Base-by-base conservation (phyloP, 2,329 filamentous ascomycete genomes). In the Xylariaceae sp. region DNA sequence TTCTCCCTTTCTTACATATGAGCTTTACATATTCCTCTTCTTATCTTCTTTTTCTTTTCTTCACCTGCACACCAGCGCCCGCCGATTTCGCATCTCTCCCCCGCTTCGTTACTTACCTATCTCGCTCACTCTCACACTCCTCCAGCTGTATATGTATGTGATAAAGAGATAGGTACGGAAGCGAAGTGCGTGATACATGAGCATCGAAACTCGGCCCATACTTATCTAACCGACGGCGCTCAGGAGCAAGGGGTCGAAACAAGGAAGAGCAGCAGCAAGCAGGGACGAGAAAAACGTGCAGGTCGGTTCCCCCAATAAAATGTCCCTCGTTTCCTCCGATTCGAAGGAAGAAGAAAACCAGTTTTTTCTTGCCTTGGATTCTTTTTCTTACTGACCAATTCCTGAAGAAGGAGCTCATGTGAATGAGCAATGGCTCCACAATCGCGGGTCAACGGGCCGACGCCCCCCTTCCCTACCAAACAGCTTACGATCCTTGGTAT, bases 381-480 rank as follows among this genome's bases (percentile, higher is more conserved):
- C 5, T 30, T 30, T 30, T 5, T 5, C 5, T 30, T 30, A 30
- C 23, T 30, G 23, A 30, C 2, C n/a, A 3, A 42, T 18, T 56
- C 42, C 45, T 30, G 23, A 30, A 30, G 23, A 30, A 30, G 23
- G 23, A 30, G 23, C 23, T 48, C 10, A 15, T 44, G 23, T 47
- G 11, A 51, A 53, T 44, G 15, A 30, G 39, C 42, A 51, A 64
- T 64, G 62, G 62, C 62, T 42, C 42, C 55, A 30, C 53, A 52
- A 51, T 57, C 55, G 49, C 51, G 37, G 42, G 51, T 56, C 13
- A 53, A 56, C 48, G 54, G 55, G 53, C 51, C 35, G 35, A 59
- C 58, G 39, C 62, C 60, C 39, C 64, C 75, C 17, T 79, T 79
- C 68, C 77, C 77, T 35, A 74, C 73, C 35, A 76, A 74, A 64